Conservation (phyloP, 2,329 filamentous ascomycete genomes). For the Xylaria sp. region DNA sequence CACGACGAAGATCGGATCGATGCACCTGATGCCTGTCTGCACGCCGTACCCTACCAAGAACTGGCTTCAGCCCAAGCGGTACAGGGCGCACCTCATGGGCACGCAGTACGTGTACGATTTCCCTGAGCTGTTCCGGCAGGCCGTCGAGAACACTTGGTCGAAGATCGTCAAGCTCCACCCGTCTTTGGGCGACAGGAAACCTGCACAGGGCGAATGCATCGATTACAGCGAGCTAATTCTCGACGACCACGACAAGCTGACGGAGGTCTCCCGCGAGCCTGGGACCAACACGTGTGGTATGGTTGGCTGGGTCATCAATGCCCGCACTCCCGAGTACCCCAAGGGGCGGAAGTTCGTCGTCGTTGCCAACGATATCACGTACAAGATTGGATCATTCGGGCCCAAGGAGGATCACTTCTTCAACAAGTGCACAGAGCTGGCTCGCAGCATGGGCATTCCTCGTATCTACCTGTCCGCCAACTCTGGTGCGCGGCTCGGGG, state of each 20-base stretch:
- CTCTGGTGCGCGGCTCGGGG: slow-evolving; percentile 94
- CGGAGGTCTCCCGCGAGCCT: slow-evolving; percentile 91
- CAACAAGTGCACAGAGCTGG: slow-evolving; percentile 97
- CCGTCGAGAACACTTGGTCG: slow-evolving; percentile 92
- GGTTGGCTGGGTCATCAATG: slow-evolving; percentile 97
- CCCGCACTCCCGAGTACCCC: slow-evolving; percentile 93
- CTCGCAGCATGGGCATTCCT: slow-evolving; percentile 90
- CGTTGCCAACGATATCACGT: slow-evolving; percentile 98
- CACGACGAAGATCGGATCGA: slow-evolving; percentile 90
- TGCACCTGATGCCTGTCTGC: slow-evolving; percentile 89
- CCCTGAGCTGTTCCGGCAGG: slow-evolving; percentile 98
- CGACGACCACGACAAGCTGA: slow-evolving; percentile 88
- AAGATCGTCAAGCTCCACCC: slow-evolving; percentile 75
- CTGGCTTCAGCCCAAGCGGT: slow-evolving; percentile 96
- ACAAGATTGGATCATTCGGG: slow-evolving; percentile 97
- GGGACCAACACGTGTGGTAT: slow-evolving; percentile 96
- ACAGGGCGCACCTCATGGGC: slow-evolving; percentile 99
- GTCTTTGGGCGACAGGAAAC: slow-evolving; percentile 76
- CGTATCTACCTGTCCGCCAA: slow-evolving; percentile 98
- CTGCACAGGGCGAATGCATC: slow-evolving; percentile 85
- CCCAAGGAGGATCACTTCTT: slow-evolving; percentile 98
- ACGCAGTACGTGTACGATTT: slow-evolving; percentile 99
- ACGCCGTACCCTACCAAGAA: slow-evolving; percentile 98
- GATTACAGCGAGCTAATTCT: slow-evolving; percentile 93
- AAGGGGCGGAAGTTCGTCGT: slow-evolving; percentile 90